These are phyloP conservation scores for Candida peoriensis DNA, from an alignment of 805 yeast species.

Conservation along the genomic window DNA sequence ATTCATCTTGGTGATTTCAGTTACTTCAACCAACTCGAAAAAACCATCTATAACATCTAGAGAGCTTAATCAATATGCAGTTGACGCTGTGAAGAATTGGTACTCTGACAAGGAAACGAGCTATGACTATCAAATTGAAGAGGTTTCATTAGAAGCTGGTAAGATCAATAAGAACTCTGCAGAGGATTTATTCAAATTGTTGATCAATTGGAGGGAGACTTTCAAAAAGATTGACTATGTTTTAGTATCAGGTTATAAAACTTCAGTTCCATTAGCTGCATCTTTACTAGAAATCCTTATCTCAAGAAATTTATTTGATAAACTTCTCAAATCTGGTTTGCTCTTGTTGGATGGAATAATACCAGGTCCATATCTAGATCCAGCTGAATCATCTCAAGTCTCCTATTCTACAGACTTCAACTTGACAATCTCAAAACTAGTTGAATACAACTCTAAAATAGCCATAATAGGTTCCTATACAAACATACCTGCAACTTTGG, in stretches of 20 bases:
- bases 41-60: constrained; percentile 8
- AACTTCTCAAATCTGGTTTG: constrained; percentile 25
- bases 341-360: constrained; percentile 33
- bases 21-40: constrained; percentile 28
- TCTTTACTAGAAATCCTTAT: constrained; percentile 42
- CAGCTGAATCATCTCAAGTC: not conserved
- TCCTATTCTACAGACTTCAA: not conserved
- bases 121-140: constrained; percentile 14
- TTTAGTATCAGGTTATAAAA: constrained; percentile 46
- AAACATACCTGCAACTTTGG: constrained; percentile 47
- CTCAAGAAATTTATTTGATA: constrained; percentile 20
- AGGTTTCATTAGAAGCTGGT: constrained; percentile 32
- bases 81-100: constrained; percentile 26
- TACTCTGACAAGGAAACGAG: constrained; percentile 2
- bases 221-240: constrained; percentile 44
- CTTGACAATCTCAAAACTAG: constrained; percentile 7
- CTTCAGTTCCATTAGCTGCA: constrained; percentile 47
- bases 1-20: constrained; percentile 27
- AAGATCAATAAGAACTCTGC: constrained; percentile 26
- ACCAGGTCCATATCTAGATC: constrained; percentile 33
- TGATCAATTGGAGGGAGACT: constrained; percentile 44
- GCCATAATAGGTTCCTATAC: constrained; percentile 48
- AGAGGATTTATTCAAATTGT: constrained; percentile 39
- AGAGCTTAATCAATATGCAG: constrained; percentile 23
- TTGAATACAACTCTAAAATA: constrained; percentile 36